These are phyloP conservation scores for Xylaria curta DNA, from an alignment of 495 filamentous ascomycete species.

Conservation along the genomic window DNA sequence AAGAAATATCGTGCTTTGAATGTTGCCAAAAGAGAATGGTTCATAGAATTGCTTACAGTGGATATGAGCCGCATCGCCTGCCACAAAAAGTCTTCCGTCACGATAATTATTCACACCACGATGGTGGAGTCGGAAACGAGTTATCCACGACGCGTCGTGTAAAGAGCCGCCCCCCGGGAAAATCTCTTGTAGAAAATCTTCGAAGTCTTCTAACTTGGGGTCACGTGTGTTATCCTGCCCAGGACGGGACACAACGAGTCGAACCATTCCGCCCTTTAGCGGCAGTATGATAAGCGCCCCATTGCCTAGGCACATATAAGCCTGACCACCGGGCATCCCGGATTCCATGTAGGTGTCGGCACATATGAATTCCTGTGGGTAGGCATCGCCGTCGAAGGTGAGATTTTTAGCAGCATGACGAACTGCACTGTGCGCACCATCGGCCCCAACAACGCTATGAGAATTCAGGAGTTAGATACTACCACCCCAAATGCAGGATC, in stretches of 20 bases:
- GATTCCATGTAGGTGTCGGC: constrained; percentile 46
- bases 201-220: constrained; percentile 39
- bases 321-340: constrained; percentile 26
- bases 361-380: constrained; percentile 50
- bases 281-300: constrained; percentile 43
- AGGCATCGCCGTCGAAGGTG: constrained; percentile 46
- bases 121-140: constrained; percentile 46
- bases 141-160: constrained; percentile 41
- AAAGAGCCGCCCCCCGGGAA: constrained; percentile 41
- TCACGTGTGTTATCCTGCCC: constrained; percentile 19
- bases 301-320: constrained; percentile 34
- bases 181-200: constrained; percentile 31
- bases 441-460: constrained; percentile 43
- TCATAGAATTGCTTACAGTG: constrained; percentile 37
- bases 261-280: constrained; percentile 35
- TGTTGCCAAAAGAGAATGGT: no score
- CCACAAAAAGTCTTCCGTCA: constrained; percentile 54
- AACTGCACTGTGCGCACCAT: constrained; percentile 50
- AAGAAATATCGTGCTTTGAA: no score
- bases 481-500: neutral
- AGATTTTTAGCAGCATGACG: constrained; percentile 42
- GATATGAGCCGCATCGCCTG: constrained; percentile 64
- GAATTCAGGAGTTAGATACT: neutral
- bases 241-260: constrained; percentile 39
- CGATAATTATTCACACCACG: constrained; percentile 44